Conservation (phyloP, 441 rosid species). For the Populus hybrid region DNA sequence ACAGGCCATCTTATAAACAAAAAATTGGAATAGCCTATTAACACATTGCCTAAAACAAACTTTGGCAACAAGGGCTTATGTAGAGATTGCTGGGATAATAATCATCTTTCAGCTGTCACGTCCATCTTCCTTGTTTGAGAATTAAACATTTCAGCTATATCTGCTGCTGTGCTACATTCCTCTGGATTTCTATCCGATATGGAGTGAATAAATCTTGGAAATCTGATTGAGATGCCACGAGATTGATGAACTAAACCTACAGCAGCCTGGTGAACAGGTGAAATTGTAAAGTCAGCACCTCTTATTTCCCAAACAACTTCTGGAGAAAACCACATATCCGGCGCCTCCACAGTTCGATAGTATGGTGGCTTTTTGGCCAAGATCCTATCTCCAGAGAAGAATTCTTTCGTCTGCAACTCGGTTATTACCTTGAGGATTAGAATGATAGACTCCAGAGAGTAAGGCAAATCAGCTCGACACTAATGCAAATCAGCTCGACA, state of each 20-base stretch:
- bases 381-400: conserved; percentile 61
- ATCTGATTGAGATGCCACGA: conserved; percentile 84
- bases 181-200: conserved; percentile 55
- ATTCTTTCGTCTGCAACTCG: conserved; percentile 71
- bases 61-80: not conserved
- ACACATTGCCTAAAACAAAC: not conserved
- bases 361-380: conserved; percentile 64
- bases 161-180: conserved; percentile 73
- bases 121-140: conserved; percentile 75
- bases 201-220: conserved; percentile 59
- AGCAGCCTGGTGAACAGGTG: conserved; percentile 77
- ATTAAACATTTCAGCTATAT: conserved; percentile 69
- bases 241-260: conserved; percentile 73
- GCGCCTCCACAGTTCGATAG: conserved; percentile 70
- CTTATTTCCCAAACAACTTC: conserved; percentile 80
- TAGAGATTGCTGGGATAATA: not conserved
- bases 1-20: not conserved
- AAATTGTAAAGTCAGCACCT: conserved; percentile 82
- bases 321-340: conserved; percentile 78
- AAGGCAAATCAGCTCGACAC: not conserved
- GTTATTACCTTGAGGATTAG: not conserved
- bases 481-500: no score
- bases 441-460: not conserved
- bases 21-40: not conserved
- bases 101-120: conserved; percentile 32